Conservation (phyloP, 2,329 filamentous ascomycete species). For the Endocalyx cinctus region DNA sequence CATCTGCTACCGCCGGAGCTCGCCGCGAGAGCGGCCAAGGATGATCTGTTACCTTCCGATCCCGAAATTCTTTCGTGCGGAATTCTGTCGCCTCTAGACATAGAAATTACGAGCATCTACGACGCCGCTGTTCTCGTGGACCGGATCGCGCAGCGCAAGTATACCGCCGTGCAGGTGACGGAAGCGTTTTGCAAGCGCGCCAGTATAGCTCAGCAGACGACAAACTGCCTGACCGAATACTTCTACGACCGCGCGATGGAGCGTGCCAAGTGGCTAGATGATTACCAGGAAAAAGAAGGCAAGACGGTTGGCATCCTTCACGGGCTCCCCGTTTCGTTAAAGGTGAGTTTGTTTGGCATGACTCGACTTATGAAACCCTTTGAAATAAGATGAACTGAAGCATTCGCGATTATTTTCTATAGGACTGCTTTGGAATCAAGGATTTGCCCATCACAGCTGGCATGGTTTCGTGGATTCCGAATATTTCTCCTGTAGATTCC, state of each 20-base stretch:
- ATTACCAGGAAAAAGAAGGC: neutral
- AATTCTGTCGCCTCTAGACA: no score
- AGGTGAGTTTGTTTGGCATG: no score
- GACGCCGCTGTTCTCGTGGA: no score
- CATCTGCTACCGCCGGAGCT: neutral
- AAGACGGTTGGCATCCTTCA: constrained; percentile 6
- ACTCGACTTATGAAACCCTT: neutral
- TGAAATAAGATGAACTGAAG: neutral
- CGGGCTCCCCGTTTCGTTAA: constrained; percentile 11
- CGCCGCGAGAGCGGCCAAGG: no score
- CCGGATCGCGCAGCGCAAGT: no score
- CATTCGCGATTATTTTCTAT: constrained; percentile 1
- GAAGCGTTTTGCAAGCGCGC: neutral
- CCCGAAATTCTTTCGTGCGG: no score
- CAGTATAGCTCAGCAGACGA: neutral
- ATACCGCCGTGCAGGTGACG: no score
- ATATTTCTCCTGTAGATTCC: constrained; percentile 4
- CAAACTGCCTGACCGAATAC: neutral
- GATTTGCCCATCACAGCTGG: constrained; percentile 10
- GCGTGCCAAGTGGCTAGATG: neutral
- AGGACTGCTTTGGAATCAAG: constrained; percentile 13
- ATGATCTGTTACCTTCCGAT: no score
- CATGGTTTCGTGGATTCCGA: constrained; percentile 9
- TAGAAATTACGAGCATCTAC: no score
- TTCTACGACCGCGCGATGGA: neutral